A percentile compares a stretch with the other conserved stretches of the same genome.
Evolutionary conservation across 202 grass and related monocot genomes (phyloP).

Genomic region (Musa balbisiana): DNA sequence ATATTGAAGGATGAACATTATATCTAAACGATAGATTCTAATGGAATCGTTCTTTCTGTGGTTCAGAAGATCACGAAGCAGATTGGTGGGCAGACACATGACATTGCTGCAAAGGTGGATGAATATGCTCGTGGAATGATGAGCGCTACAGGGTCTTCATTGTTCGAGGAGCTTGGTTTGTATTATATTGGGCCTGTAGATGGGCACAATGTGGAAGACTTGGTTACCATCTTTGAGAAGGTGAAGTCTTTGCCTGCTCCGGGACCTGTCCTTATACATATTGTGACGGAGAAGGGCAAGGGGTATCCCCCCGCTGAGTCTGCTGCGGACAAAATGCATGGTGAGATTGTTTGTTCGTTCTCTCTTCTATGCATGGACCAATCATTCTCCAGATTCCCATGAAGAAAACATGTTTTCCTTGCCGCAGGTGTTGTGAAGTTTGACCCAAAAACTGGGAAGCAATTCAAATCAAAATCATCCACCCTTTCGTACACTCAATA

Average conservation of each 20-base stretch:
- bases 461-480: conserved; percentile 39
- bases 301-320: conserved; percentile 79
- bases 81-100: conserved; percentile 58
- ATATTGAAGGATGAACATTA: too few relatives aligned
- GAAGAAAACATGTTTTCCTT: conserved; percentile 1
- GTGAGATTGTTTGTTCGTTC: conserved; percentile 8
- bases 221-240: conserved; percentile 67
- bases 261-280: conserved; percentile 75
- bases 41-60: neutral
- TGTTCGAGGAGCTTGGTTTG: conserved; percentile 92
- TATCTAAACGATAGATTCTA: too few relatives aligned
- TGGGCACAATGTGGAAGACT: conserved; percentile 69
- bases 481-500: conserved; percentile 73
- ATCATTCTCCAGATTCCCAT: neutral
- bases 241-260: conserved; percentile 72
- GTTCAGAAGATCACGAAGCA: conserved; percentile 62
- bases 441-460: conserved; percentile 54
- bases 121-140: conserved; percentile 85
- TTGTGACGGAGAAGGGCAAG: conserved; percentile 89
- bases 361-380: neutral
- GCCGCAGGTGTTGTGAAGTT: conserved; percentile 64
- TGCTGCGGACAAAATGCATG: conserved; percentile 87
- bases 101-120: conserved; percentile 69
- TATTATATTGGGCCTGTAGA: conserved; percentile 97
- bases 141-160: conserved; percentile 37